Conservation (phyloP, 1,284 basidiomycete genomes). For the Grifola frondosa region DNA sequence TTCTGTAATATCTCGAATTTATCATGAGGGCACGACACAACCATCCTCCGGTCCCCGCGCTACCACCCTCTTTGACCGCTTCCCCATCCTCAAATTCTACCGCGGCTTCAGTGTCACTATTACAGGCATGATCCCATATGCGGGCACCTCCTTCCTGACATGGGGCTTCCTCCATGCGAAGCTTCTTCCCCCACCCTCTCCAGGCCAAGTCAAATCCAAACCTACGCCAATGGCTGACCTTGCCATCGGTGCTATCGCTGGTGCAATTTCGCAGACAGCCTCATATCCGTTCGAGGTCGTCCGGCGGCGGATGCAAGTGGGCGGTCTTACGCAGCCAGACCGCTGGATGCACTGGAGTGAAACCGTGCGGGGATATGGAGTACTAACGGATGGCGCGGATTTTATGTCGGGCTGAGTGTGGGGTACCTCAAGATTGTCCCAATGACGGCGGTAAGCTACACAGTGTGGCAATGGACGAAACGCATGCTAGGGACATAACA, state of each 20-base stretch:
- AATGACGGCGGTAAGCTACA: conserved; percentile 87
- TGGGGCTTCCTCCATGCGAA: conserved; percentile 83
- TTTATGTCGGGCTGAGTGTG: conserved; percentile 91
- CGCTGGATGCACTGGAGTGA: conserved; percentile 81
- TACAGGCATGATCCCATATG: conserved; percentile 93
- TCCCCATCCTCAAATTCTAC: conserved; percentile 88
- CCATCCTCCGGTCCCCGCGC: conserved; percentile 17
- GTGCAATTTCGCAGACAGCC: conserved; percentile 85
- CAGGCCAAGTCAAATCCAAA: conserved; percentile 23
- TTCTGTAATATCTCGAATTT: conserved; percentile 65
- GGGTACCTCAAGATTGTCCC: conserved; percentile 97
- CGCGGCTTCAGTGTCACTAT: conserved; percentile 94
- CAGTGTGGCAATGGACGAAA: conserved; percentile 77
- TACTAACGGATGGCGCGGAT: conserved; percentile 79
- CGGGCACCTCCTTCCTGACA: conserved; percentile 92
- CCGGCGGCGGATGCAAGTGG: conserved; percentile 93
- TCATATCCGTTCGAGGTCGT: conserved; percentile 98
- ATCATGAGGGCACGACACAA: conserved; percentile 56
- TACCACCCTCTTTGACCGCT: conserved; percentile 43
- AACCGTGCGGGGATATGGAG: conserved; percentile 71
- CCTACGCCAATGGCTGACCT: conserved; percentile 58
- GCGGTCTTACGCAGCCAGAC: conserved; percentile 78
- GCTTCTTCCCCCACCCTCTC: conserved; percentile 46
- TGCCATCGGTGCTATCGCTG: conserved; percentile 86
- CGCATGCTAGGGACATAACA: conserved; percentile 52